A percentile compares a stretch with the other conserved stretches of the same genome.
These are phyloP conservation scores for Colletotrichum agaves DNA, from an alignment of 2,329 filamentous ascomycete species.

Conservation along the genomic window DNA sequence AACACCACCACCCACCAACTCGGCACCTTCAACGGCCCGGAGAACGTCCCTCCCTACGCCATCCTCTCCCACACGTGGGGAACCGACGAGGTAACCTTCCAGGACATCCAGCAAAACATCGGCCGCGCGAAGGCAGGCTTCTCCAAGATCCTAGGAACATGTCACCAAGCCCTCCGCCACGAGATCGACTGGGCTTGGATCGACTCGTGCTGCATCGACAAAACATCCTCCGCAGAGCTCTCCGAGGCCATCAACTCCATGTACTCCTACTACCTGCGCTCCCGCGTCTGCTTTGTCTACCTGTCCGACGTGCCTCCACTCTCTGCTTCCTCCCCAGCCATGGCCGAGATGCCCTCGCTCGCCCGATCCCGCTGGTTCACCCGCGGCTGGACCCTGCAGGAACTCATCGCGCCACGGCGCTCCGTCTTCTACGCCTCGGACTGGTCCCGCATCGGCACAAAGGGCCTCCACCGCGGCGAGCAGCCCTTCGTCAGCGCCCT, in stretches of 20 bases:
- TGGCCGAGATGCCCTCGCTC: conserved; percentile 13
- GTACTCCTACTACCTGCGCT: conserved; percentile 38
- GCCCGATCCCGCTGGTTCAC: conserved; percentile 32
- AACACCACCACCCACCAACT: conserved; percentile 25
- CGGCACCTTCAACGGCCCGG: conserved; percentile 9
- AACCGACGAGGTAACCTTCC: conserved; percentile 41
- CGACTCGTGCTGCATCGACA: conserved; percentile 38
- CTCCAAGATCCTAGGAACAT: conserved; percentile 37
- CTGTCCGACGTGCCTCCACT: conserved; percentile 29
- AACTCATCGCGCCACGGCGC: conserved; percentile 40
- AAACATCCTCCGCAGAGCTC: conserved; percentile 32
- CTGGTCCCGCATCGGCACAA: conserved; percentile 39
- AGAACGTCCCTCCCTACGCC: conserved; percentile 41
- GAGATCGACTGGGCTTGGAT: conserved; percentile 34
- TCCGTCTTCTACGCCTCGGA: conserved; percentile 42
- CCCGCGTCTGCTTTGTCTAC: conserved; percentile 38
- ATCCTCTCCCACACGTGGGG: conserved; percentile 47
- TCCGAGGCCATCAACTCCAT: conserved; percentile 40
- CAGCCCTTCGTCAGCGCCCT: conserved; percentile 23
- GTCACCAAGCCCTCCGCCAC: conserved; percentile 33
- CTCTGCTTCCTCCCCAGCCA: conserved; percentile 2
- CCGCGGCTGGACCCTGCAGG: conserved; percentile 38
- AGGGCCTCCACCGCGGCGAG: conserved; percentile 17
- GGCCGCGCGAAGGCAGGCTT: conserved; percentile 17
- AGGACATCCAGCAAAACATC: conserved; percentile 40